Percentiles rank a stretch among this genome's conserved stretches.
Conservation (phyloP, 805 yeast genomes). For the Komagataella phaffii region DNA sequence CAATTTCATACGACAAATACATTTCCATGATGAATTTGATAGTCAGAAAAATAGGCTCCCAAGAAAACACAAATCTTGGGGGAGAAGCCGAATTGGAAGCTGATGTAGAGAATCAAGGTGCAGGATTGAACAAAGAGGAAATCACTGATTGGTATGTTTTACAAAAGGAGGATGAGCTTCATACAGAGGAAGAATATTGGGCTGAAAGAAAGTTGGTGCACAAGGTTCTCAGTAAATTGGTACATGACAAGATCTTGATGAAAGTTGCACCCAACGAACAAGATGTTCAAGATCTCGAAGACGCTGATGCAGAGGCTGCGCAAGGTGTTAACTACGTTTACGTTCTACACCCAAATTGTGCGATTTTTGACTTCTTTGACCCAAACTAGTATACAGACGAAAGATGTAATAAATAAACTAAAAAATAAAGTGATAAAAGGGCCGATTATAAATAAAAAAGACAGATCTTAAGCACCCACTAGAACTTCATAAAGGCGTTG, state of each 20-base stretch:
- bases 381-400: constrained; percentile 9
- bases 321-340: constrained; percentile 24
- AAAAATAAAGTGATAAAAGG: background rate
- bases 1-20: constrained; percentile 78
- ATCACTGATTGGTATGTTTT: constrained; percentile 73
- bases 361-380: constrained; percentile 54
- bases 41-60: constrained; percentile 40
- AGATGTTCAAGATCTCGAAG: constrained; percentile 25
- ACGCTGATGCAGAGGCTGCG: constrained; percentile 11
- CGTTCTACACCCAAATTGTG: constrained; percentile 73
- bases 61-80: constrained; percentile 25
- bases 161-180: constrained; percentile 57
- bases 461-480: background rate
- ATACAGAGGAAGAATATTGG: constrained; percentile 57
- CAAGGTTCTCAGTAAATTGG: constrained; percentile 74
- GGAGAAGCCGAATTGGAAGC: constrained; percentile 23
- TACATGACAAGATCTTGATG: constrained; percentile 76
- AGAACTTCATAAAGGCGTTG: constrained; percentile 1
- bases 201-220: constrained; percentile 56
- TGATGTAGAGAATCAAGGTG: background rate
- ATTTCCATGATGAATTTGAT: constrained; percentile 71
- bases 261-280: constrained; percentile 28
- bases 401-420: background rate
- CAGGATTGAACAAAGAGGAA: constrained; percentile 53
- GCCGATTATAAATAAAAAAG: background rate